phyloP scores from a whole-genome alignment of 2,329 filamentous ascomycete genomes.

The Trichoderma lentiforme region DNA sequence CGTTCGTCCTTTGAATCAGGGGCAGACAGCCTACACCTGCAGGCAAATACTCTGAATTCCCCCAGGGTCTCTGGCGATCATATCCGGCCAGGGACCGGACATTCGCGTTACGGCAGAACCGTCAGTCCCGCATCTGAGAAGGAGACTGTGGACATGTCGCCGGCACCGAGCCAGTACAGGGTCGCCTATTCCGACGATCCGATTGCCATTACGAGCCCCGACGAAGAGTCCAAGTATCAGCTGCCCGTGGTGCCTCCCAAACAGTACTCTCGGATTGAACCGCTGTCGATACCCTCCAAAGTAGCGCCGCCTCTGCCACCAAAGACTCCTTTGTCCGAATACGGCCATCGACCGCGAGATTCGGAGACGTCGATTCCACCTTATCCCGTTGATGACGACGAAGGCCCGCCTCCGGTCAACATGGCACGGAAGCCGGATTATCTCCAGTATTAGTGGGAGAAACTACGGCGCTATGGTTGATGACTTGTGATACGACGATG shows the following conservation, averaged over 20 bases:
- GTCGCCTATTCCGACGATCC: constrained; percentile 62
- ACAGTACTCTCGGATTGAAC: constrained; percentile 43
- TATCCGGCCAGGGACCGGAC: constrained; percentile 34
- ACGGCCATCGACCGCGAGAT: constrained; percentile 28
- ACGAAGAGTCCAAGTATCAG: constrained; percentile 51
- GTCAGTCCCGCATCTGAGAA: constrained; percentile 38
- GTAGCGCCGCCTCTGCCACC: constrained; percentile 75
- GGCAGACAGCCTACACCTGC: constrained; percentile 46
- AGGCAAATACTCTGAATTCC: constrained; percentile 38
- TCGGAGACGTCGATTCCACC: constrained; percentile 52
- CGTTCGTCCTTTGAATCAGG: constrained; percentile 58
- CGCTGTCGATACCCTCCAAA: constrained; percentile 74
- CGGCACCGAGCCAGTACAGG: constrained; percentile 57
- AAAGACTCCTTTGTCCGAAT: constrained; percentile 68
- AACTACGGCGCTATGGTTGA: not conserved
- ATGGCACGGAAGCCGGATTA: constrained; percentile 82
- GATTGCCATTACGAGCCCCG: constrained; percentile 59
- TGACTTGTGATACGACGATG: not conserved
- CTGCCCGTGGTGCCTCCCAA: constrained; percentile 25
- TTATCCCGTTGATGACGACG: constrained; percentile 74
- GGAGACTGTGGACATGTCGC: constrained; percentile 53
- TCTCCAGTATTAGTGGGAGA: constrained; percentile 23
- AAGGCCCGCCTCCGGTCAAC: constrained; percentile 80
- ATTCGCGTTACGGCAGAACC: constrained; percentile 28
- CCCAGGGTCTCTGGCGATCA: constrained; percentile 52